Evolutionary conservation across 2,329 filamentous ascomycete genomes (phyloP).

Genomic region (Cladosporium sp.): DNA sequence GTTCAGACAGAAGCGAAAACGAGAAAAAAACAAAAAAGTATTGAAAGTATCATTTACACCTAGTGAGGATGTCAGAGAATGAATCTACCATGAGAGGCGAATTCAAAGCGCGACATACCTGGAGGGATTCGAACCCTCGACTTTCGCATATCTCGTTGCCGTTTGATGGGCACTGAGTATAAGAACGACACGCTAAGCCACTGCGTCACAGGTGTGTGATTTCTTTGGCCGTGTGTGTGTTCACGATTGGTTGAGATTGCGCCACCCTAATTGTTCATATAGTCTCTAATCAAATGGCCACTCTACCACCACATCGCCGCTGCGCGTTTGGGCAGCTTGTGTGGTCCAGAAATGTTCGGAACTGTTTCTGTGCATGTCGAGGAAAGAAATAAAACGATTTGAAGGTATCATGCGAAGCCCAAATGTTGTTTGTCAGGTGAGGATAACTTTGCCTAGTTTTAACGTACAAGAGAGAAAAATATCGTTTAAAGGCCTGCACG

Average conservation of each 20-base stretch:
- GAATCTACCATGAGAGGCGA: slow-evolving; percentile 8
- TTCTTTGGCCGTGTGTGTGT: slow-evolving; percentile 10
- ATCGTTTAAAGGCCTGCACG: not conserved
- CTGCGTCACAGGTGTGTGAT: slow-evolving; percentile 26
- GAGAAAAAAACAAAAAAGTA: slow-evolving; percentile 9
- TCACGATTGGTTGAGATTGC: slow-evolving; percentile 4
- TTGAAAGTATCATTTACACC: slow-evolving; percentile 21
- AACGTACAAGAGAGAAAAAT: not conserved
- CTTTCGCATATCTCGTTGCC: slow-evolving; percentile 26
- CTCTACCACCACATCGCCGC: not conserved
- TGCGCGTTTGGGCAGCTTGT: not conserved
- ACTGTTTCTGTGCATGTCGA: not conserved
- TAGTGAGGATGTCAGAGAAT: slow-evolving; percentile 21
- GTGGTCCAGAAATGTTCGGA: not conserved
- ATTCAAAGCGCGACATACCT: slow-evolving; percentile 20
- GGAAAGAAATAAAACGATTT: not conserved
- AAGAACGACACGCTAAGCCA: slow-evolving; percentile 30
- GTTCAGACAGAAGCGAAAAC: not conserved
- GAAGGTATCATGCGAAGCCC: not conserved
- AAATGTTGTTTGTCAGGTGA: not conserved
- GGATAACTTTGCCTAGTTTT: not conserved
- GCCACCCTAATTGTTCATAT: not conserved
- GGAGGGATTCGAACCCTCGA: slow-evolving; percentile 28
- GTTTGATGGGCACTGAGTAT: slow-evolving; percentile 13
- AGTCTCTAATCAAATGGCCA: not conserved